Percentiles rank a stretch among this genome's conserved stretches.
phyloP scores from a whole-genome alignment of 1,139 yeast species.

The Blastobotrys capitulatus region DNA sequence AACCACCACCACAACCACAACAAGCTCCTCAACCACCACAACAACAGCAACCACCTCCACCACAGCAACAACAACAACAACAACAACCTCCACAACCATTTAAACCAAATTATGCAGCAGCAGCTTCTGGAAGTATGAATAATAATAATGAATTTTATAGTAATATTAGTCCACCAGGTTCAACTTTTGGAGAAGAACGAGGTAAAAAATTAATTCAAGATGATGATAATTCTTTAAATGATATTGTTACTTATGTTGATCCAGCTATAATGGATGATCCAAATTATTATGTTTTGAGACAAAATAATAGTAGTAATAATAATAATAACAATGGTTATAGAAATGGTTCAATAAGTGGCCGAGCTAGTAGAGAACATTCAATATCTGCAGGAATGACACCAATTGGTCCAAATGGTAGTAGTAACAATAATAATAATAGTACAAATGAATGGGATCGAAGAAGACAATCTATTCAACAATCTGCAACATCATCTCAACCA shows the following conservation, averaged over 20 bases:
- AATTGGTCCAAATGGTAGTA: slow-evolving; percentile 1
- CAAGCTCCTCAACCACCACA: slow-evolving; percentile 1
- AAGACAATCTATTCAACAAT: slow-evolving; percentile 8
- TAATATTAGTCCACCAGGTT: slow-evolving; percentile 21
- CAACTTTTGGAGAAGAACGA: slow-evolving; percentile 14
- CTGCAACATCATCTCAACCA: slow-evolving; percentile 13
- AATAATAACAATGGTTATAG: not conserved
- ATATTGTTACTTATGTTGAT: slow-evolving; percentile 3
- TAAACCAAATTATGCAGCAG: slow-evolving; percentile 2
- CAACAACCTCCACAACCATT: not conserved
- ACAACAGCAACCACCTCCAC: not conserved
- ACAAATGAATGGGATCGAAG: slow-evolving; percentile 3
- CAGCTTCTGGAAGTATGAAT: not conserved
- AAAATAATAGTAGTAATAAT: not conserved
- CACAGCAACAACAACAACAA: slow-evolving; percentile 3
- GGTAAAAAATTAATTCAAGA: slow-evolving; percentile 8
- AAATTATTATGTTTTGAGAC: not conserved
- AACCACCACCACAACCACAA: not conserved
- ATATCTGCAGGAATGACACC: slow-evolving; percentile 1
- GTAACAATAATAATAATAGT: not conserved
- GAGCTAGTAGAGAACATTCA: slow-evolving; percentile 4
- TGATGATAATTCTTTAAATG: slow-evolving; percentile 3
- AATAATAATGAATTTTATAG: not conserved
- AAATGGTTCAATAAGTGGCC: not conserved
- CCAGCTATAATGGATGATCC: not conserved